Evolutionary conservation across 2,329 filamentous ascomycete species (phyloP).

Genomic region (Lithohypha guttulata): DNA sequence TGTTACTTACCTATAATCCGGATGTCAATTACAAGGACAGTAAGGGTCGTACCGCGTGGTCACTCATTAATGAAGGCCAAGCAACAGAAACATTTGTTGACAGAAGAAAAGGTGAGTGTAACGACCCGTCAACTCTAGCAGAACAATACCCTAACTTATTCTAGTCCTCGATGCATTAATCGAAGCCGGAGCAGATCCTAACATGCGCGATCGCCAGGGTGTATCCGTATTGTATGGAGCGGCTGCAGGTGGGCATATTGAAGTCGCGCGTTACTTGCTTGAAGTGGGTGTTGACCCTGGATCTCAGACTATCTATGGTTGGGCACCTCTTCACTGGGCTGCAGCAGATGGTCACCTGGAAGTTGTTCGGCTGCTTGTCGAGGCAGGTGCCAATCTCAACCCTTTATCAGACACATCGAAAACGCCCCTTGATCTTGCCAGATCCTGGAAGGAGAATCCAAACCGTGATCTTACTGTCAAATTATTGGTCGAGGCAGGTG

Average conservation of each 20-base stretch:
- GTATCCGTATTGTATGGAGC: neutral
- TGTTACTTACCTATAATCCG: neutral
- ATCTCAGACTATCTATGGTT: neutral
- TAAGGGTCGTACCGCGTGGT: neutral
- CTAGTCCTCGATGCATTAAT: neutral
- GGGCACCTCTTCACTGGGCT: constrained; percentile 4
- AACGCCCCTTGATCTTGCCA: neutral
- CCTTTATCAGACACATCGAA: constrained; percentile 1
- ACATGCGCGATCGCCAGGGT: neutral
- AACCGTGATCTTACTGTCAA: too few species aligned
- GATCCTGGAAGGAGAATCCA: too few species aligned
- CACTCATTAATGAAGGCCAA: neutral
- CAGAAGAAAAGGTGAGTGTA: neutral
- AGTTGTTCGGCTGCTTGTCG: neutral
- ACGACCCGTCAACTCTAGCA: too few species aligned
- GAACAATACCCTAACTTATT: too few species aligned
- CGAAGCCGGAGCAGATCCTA: neutral
- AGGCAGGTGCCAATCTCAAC: neutral
- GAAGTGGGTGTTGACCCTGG: neutral
- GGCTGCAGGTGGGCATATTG: neutral
- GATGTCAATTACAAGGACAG: neutral
- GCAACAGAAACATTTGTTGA: neutral
- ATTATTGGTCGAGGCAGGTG: too few species aligned
- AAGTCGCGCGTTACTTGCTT: neutral
- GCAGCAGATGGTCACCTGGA: neutral